phyloP scores from a whole-genome alignment of 176 grass and related monocot genomes.

The Ensete glaucum region DNA sequence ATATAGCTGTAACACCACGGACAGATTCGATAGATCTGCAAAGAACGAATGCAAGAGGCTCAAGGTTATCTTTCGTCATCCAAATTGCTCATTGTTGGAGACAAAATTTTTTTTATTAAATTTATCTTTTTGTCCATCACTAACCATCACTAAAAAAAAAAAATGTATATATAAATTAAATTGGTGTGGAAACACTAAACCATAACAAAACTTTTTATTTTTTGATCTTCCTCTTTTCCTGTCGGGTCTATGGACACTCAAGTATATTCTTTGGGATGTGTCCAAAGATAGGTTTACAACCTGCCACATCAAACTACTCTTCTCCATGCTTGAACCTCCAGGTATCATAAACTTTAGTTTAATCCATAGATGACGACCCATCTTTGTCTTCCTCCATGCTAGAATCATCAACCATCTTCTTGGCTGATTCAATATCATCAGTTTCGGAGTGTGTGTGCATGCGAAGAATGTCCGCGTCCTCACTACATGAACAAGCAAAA shows the following conservation, averaged over 20 bases:
- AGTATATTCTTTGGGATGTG: background rate
- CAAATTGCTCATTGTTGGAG: too few species aligned
- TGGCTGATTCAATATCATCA: conserved; percentile 64
- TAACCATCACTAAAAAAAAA: too few species aligned
- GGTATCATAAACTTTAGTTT: background rate
- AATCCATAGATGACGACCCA: background rate
- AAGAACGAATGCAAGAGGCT: background rate
- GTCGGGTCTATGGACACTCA: background rate
- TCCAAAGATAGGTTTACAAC: background rate
- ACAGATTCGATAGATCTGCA: background rate
- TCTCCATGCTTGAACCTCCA: background rate
- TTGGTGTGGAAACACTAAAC: background rate
- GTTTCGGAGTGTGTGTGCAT: conserved; percentile 51
- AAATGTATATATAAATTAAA: too few species aligned
- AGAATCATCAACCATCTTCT: conserved; percentile 65
- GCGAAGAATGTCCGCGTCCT: conserved; percentile 72
- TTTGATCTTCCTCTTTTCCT: background rate
- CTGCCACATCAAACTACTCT: background rate
- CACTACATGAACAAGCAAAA: conserved; percentile 35
- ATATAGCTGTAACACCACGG: conserved; percentile 26
- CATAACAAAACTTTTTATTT: background rate
- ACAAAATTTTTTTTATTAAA: too few species aligned
- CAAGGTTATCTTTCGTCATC: too few species aligned
- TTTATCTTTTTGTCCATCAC: too few species aligned
- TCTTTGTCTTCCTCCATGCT: conserved; percentile 24